These are phyloP conservation scores for Pseudophaeomoniella oleicola DNA, from an alignment of 2,329 filamentous ascomycete species.

Conservation along the genomic window DNA sequence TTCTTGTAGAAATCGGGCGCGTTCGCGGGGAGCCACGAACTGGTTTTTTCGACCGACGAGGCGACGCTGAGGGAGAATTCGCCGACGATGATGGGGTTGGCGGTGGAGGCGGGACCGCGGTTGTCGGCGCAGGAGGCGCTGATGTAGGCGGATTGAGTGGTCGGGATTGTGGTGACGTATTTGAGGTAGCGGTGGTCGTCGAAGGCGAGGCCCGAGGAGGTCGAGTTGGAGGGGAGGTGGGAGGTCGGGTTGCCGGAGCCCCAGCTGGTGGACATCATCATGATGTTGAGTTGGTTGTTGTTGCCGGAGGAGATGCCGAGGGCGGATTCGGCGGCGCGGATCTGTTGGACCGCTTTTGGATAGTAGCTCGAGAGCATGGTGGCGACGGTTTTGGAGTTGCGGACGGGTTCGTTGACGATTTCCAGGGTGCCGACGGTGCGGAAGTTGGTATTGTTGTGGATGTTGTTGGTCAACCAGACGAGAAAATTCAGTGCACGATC, in stretches of 20 bases:
- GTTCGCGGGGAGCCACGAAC: slow-evolving; percentile 26
- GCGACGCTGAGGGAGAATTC: slow-evolving; percentile 44
- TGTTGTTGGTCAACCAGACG: slow-evolving; percentile 32
- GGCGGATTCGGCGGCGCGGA: slow-evolving; percentile 1
- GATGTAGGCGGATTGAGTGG: slow-evolving; percentile 34
- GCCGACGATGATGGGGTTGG: slow-evolving; percentile 37
- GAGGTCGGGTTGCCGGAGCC: slow-evolving; percentile 2
- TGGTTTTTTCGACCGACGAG: slow-evolving; percentile 29
- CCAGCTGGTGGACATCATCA: slow-evolving; percentile 1
- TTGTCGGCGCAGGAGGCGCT: slow-evolving; percentile 33
- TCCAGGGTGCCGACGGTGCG: slow-evolving; percentile 39
- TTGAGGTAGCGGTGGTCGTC: slow-evolving; percentile 4
- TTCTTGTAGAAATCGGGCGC: slow-evolving; percentile 38
- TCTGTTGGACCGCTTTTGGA: slow-evolving; percentile 8
- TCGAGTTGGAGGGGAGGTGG: not conserved
- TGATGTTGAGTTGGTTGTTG: slow-evolving; percentile 1
- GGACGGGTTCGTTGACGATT: slow-evolving; percentile 37
- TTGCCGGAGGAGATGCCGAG: not conserved
- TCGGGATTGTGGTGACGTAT: not conserved
- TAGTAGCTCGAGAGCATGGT: slow-evolving; percentile 32
- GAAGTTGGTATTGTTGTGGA: slow-evolving; percentile 30
- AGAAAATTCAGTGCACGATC: slow-evolving; percentile 36
- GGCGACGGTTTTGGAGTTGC: slow-evolving; percentile 13
- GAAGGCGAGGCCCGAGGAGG: not conserved
- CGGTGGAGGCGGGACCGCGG: slow-evolving; percentile 18